These are phyloP conservation scores for Cinnamomum chago DNA, from an alignment of 164 flowering plant genomes.

Conservation along the genomic window DNA sequence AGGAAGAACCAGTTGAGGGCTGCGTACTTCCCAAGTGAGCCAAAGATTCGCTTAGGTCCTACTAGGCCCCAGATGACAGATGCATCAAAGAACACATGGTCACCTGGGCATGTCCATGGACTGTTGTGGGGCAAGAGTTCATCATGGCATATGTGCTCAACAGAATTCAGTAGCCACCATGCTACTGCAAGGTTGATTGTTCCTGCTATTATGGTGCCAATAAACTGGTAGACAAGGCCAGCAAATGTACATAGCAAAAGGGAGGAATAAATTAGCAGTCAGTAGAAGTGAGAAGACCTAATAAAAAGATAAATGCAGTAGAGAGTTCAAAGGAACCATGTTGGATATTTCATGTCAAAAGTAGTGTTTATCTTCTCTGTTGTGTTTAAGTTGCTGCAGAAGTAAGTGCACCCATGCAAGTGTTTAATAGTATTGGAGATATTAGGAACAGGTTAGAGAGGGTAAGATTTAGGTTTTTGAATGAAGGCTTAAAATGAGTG, in stretches of 20 bases:
- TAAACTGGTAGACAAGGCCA: slow-evolving; percentile 27
- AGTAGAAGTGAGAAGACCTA: background rate
- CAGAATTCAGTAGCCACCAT: slow-evolving; percentile 48
- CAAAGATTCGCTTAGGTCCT: slow-evolving; percentile 80
- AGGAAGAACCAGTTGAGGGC: slow-evolving; percentile 89
- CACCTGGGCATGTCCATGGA: slow-evolving; percentile 84
- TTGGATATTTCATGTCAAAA: no score
- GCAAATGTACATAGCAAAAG: background rate
- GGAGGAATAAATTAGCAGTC: background rate
- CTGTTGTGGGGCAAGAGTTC: slow-evolving; percentile 50
- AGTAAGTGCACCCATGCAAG: no score
- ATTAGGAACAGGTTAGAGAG: no score
- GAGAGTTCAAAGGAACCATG: background rate
- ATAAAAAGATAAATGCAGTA: background rate
- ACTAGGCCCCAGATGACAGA: slow-evolving; percentile 91
- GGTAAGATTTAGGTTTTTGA: no score
- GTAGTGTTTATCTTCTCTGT: background rate
- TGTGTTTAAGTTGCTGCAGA: background rate
- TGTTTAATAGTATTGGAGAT: no score
- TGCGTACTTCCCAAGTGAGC: slow-evolving; percentile 52
- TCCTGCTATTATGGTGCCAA: slow-evolving; percentile 70
- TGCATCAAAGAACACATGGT: slow-evolving; percentile 84
- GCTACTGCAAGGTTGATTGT: slow-evolving; percentile 53
- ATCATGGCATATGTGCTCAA: slow-evolving; percentile 56
- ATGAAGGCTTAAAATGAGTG: no score